phyloP scores from a whole-genome alignment of 768 basidiomycete genomes.

The Pulveroboletus sp. region DNA sequence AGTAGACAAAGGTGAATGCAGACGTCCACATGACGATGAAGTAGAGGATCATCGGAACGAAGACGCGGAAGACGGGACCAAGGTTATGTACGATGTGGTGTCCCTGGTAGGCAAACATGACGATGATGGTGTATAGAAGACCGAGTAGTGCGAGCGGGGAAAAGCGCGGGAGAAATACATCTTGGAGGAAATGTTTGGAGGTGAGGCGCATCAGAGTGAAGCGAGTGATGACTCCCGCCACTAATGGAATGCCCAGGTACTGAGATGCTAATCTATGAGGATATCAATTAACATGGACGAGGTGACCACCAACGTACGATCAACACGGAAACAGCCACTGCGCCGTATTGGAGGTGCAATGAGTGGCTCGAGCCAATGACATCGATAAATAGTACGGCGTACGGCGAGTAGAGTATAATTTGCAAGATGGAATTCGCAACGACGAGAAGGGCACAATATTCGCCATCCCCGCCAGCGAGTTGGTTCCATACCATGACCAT shows the following conservation, averaged over 20 bases:
- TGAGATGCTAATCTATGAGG: conserved; percentile 18
- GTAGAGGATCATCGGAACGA: conserved; percentile 79
- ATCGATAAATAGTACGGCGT: conserved; percentile 71
- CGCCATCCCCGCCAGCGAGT: conserved; percentile 62
- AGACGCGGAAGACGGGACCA: conserved; percentile 74
- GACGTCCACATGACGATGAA: conserved; percentile 74
- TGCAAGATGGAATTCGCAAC: conserved; percentile 79
- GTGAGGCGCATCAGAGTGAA: conserved; percentile 46
- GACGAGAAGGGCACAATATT: conserved; percentile 80
- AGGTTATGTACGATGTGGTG: conserved; percentile 72
- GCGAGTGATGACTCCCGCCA: conserved; percentile 69
- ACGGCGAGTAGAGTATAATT: conserved; percentile 67
- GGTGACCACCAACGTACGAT: conserved; percentile 50
- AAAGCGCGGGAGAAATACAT: conserved; percentile 65
- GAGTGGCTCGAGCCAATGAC: conserved; percentile 50
- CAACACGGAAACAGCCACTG: conserved; percentile 63
- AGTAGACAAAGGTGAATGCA: conserved; percentile 57
- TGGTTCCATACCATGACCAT: conserved; percentile 86
- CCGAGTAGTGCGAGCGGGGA: conserved; percentile 70
- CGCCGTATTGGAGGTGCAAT: conserved; percentile 49
- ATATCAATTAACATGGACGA: background rate
- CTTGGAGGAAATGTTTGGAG: conserved; percentile 48
- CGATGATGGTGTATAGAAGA: conserved; percentile 76
- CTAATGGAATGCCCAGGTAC: conserved; percentile 84
- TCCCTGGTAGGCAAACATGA: conserved; percentile 71